These are phyloP conservation scores for Phallus indusiatus DNA, from an alignment of 768 basidiomycete species.

Conservation along the genomic window DNA sequence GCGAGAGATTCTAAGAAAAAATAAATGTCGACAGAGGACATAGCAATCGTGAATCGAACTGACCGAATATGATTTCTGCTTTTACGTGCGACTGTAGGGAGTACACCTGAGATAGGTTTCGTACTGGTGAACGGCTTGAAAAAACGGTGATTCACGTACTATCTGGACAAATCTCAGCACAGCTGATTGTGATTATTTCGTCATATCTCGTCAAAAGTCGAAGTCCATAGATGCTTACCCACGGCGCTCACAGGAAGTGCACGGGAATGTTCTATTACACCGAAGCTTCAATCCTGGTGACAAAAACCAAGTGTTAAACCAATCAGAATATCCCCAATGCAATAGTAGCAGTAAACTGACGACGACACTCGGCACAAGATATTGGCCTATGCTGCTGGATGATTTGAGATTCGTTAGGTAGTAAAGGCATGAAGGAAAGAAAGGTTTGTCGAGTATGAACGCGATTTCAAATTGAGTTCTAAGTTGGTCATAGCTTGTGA, in stretches of 20 bases:
- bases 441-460: not conserved
- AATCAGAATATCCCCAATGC: not conserved
- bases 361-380: constrained; percentile 8
- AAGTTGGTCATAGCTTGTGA: too few relatives aligned
- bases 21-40: not conserved
- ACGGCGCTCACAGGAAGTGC: not conserved
- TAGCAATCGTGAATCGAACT: not conserved
- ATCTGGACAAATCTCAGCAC: constrained; percentile 7
- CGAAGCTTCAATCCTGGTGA: constrained; percentile 6
- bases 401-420: not conserved
- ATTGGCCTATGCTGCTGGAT: not conserved
- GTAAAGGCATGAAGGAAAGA: not conserved
- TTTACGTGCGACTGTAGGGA: not conserved
- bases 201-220: not conserved
- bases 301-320: not conserved
- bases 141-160: not conserved
- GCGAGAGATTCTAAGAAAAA: not conserved
- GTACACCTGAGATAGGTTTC: not conserved
- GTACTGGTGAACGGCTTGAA: not conserved
- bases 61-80: not conserved
- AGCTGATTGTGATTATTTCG: not conserved
- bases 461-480: too few relatives aligned
- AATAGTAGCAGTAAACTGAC: not conserved
- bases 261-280: constrained; percentile 5
- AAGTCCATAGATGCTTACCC: not conserved